Percentiles rank a stretch among this genome's conserved stretches.
Evolutionary conservation across 108 stramenopile species (phyloP).

Genomic region (Aurantiochytrium sp.): DNA sequence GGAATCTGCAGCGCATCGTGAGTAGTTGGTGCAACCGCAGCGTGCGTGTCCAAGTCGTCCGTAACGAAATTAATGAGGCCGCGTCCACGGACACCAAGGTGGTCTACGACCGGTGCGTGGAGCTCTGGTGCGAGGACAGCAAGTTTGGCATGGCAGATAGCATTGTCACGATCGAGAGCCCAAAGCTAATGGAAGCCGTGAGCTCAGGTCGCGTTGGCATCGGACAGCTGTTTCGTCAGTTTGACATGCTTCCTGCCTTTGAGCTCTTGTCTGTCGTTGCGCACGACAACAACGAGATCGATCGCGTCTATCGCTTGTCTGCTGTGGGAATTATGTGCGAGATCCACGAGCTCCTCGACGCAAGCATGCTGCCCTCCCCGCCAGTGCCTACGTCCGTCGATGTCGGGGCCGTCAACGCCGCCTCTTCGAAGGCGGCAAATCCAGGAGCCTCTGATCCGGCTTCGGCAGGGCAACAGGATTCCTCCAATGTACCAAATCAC

Average conservation of each 20-base stretch:
- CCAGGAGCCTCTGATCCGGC: neutral
- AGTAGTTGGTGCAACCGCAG: neutral
- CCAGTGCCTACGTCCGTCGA: neutral
- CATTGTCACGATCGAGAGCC: neutral
- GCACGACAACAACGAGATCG: neutral
- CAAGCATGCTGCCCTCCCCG: neutral
- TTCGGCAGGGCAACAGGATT: no score
- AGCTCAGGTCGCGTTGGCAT: neutral
- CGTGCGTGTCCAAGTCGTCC: neutral
- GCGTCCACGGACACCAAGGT: neutral
- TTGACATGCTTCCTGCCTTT: neutral
- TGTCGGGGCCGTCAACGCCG: neutral
- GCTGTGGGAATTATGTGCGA: neutral
- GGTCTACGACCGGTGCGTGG: neutral
- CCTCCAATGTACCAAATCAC: neutral
- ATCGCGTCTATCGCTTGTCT: neutral
- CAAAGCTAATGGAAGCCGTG: neutral
- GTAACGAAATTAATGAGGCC: neutral
- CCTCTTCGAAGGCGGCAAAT: neutral
- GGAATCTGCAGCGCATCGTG: constrained; percentile 9
- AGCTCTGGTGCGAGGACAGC: neutral
- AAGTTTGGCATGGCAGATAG: neutral
- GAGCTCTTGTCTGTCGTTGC: neutral
- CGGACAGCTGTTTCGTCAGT: neutral
- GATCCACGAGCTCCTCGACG: neutral